These are phyloP conservation scores for Dothidotthia symphoricarpi DNA, from an alignment of 2,329 filamentous ascomycete species.

Conservation along the genomic window DNA sequence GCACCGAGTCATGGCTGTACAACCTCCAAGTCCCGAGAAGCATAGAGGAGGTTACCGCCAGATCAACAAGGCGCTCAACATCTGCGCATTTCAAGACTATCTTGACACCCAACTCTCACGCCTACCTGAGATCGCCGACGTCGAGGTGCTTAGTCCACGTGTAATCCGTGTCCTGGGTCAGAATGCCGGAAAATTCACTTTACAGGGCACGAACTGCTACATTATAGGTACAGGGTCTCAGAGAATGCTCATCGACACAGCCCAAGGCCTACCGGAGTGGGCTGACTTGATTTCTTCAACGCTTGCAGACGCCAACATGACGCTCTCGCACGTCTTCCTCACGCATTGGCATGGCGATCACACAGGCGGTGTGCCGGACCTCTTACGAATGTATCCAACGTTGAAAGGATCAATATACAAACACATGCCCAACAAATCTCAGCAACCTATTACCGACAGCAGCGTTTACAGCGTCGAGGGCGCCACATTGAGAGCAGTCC, in stretches of 20 bases:
- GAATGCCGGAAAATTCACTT: slow-evolving; percentile 45
- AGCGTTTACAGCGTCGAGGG: slow-evolving; percentile 42
- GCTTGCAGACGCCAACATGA: slow-evolving; percentile 29
- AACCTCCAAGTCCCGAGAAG: too few species aligned
- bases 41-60: slow-evolving; percentile 40
- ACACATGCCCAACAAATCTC: slow-evolving; percentile 26
- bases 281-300: slow-evolving; percentile 35
- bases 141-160: slow-evolving; percentile 45
- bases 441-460: slow-evolving; percentile 39
- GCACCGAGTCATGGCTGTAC: too few species aligned
- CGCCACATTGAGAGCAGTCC: slow-evolving; percentile 29
- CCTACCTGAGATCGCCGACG: slow-evolving; percentile 42
- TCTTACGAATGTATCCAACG: slow-evolving; percentile 33
- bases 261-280: slow-evolving; percentile 28
- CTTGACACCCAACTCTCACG: slow-evolving; percentile 41
- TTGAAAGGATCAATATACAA: slow-evolving; percentile 39
- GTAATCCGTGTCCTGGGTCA: slow-evolving; percentile 48
- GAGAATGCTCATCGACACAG: slow-evolving; percentile 81
- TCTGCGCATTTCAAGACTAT: slow-evolving; percentile 52
- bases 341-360: slow-evolving; percentile 50
- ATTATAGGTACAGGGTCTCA: slow-evolving; percentile 69
- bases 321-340: slow-evolving; percentile 45
- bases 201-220: slow-evolving; percentile 78
- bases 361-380: slow-evolving; percentile 44
- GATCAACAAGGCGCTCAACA: slow-evolving; percentile 51